These are phyloP conservation scores for Exophiala lecanii-corni DNA, from an alignment of 2,329 filamentous ascomycete species.

Conservation along the genomic window DNA sequence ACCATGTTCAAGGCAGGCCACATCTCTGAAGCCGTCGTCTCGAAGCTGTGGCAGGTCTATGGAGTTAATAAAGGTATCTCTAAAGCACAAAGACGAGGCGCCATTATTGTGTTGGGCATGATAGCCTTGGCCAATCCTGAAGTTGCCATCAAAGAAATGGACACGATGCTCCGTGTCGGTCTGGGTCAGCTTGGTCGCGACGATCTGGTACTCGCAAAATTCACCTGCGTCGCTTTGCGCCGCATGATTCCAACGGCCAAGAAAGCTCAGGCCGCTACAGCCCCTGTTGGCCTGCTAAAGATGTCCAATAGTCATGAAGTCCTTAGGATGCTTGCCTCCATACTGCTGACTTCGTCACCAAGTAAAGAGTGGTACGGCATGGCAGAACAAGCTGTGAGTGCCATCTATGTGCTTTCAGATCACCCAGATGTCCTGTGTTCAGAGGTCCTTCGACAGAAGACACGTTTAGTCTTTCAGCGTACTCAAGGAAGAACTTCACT, in stretches of 20 bases:
- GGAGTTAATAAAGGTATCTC: slow-evolving; percentile 92
- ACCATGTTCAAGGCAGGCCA: slow-evolving; percentile 96
- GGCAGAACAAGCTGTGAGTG: slow-evolving; percentile 91
- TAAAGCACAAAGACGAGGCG: slow-evolving; percentile 78
- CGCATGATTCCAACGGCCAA: slow-evolving; percentile 84
- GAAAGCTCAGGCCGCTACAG: slow-evolving; percentile 66
- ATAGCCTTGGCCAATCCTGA: slow-evolving; percentile 86
- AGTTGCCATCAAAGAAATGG: slow-evolving; percentile 91
- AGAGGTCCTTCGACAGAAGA: slow-evolving; percentile 82
- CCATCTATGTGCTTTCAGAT: slow-evolving; percentile 89
- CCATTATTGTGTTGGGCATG: slow-evolving; percentile 97
- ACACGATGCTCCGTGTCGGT: slow-evolving; percentile 86
- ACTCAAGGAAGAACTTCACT: slow-evolving; percentile 35
- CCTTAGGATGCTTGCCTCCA: slow-evolving; percentile 70
- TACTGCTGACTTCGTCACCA: slow-evolving; percentile 78
- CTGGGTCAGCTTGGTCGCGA: slow-evolving; percentile 73
- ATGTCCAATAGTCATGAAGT: slow-evolving; percentile 91
- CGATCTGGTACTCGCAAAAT: slow-evolving; percentile 87
- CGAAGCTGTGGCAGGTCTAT: slow-evolving; percentile 97
- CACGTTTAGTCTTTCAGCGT: slow-evolving; percentile 70
- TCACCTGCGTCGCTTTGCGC: slow-evolving; percentile 86
- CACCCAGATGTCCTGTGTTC: slow-evolving; percentile 92
- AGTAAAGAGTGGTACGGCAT: slow-evolving; percentile 94
- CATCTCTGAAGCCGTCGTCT: slow-evolving; percentile 77
- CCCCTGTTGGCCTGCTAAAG: slow-evolving; percentile 56